Conservation (phyloP, 805 yeast species). For the Crinitomyces ghanaensis region DNA sequence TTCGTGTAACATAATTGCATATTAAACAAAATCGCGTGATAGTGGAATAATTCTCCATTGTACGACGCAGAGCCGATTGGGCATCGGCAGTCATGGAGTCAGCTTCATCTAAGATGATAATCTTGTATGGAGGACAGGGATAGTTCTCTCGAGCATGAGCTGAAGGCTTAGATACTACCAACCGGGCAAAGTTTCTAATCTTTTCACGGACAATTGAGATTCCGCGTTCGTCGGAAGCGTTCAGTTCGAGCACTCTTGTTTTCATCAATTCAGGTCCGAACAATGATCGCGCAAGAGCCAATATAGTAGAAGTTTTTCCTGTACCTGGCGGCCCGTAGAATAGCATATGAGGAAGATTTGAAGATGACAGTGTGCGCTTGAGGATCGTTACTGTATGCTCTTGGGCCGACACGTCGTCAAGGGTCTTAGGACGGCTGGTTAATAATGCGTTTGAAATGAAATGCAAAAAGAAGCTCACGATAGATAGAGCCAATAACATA, state of each 20-base stretch:
- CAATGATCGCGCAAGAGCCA: conserved; percentile 76
- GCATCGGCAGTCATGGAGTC: conserved; percentile 86
- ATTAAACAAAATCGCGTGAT: conserved; percentile 89
- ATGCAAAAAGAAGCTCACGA: neutral
- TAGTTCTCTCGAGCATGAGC: conserved; percentile 55
- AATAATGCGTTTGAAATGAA: neutral
- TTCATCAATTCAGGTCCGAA: conserved; percentile 79
- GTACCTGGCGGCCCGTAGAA: conserved; percentile 98
- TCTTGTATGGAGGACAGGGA: conserved; percentile 95
- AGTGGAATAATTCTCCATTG: conserved; percentile 70
- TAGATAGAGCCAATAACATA: conserved; percentile 18
- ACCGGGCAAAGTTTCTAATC: conserved; percentile 86
- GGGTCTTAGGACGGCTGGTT: conserved; percentile 63
- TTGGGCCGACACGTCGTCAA: conserved; percentile 86
- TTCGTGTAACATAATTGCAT: conserved; percentile 93
- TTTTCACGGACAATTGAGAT: conserved; percentile 96
- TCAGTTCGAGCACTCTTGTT: conserved; percentile 86
- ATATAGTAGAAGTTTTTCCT: conserved; percentile 81
- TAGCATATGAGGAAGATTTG: conserved; percentile 64
- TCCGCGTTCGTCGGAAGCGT: conserved; percentile 96
- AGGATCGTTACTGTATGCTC: conserved; percentile 78
- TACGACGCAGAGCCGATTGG: conserved; percentile 89
- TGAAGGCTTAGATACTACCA: conserved; percentile 72
- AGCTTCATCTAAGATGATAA: conserved; percentile 86
- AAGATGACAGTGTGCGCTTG: conserved; percentile 63